phyloP scores from a whole-genome alignment of 2,329 filamentous ascomycete species.

The Escovopsis sp. region DNA sequence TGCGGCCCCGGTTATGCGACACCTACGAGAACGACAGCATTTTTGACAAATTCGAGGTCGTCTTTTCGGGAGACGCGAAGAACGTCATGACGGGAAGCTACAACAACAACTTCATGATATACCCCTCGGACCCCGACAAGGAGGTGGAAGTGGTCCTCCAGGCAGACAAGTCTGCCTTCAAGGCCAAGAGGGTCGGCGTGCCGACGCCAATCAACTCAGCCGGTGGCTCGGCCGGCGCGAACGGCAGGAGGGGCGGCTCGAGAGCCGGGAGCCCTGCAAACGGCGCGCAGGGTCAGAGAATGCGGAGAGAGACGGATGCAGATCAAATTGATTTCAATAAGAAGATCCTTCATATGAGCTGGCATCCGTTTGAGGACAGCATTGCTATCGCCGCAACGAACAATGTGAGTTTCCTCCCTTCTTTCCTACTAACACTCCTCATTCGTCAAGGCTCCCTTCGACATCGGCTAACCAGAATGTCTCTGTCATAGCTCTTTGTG shows the following conservation, averaged over 20 bases:
- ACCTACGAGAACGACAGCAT: slow-evolving; percentile 99
- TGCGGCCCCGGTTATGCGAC: slow-evolving; percentile 85
- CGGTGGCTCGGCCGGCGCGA: slow-evolving; percentile 50
- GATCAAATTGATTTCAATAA: slow-evolving; percentile 99
- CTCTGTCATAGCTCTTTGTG: slow-evolving; percentile 47
- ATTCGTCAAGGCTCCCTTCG: no score
- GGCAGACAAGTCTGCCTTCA: slow-evolving; percentile 97
- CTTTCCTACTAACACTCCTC: not conserved
- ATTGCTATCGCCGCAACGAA: slow-evolving; percentile 99
- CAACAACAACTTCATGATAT: slow-evolving; percentile 99
- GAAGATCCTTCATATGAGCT: slow-evolving; percentile 99
- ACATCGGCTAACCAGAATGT: slow-evolving; percentile 10
- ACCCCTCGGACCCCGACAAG: slow-evolving; percentile 87
- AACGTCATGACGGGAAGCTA: slow-evolving; percentile 99
- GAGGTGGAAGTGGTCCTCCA: slow-evolving; percentile 96
- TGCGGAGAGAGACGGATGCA: slow-evolving; percentile 98
- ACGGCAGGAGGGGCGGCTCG: slow-evolving; percentile 77
- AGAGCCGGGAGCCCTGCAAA: slow-evolving; percentile 77
- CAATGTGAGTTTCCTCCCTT: slow-evolving; percentile 55
- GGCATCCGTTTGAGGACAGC: slow-evolving; percentile 98
- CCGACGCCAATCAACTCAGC: slow-evolving; percentile 88
- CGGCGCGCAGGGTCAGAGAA: slow-evolving; percentile 67
- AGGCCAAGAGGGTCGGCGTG: slow-evolving; percentile 98
- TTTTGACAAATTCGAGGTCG: slow-evolving; percentile 99
- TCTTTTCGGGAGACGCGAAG: slow-evolving; percentile 94